Conservation (phyloP, 2,329 filamentous ascomycete species). For the Cercospora janseana region DNA sequence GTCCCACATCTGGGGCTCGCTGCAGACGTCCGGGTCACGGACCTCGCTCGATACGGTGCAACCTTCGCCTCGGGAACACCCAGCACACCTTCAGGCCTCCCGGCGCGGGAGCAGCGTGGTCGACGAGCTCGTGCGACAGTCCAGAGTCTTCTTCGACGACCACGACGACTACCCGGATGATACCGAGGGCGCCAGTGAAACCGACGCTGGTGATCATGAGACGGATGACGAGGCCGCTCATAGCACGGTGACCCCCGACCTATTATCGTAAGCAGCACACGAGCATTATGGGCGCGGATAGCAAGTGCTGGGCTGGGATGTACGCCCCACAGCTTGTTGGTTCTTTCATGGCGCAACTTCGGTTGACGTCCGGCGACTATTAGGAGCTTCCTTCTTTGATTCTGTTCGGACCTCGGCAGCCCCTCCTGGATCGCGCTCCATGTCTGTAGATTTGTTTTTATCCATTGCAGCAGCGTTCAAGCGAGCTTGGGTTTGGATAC, state of each 20-base stretch:
- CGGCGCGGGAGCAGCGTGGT: conserved; percentile 39
- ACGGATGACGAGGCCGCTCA: conserved; percentile 11
- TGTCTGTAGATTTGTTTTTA: no score
- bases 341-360: no score
- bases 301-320: conserved; percentile 3
- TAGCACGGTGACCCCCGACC: neutral
- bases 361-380: neutral
- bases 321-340: conserved; percentile 1
- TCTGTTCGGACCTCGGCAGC: neutral
- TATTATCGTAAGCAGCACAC: neutral
- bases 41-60: conserved; percentile 28
- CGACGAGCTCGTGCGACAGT: conserved; percentile 47
- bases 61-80: conserved; percentile 17
- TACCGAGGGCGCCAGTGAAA: conserved; percentile 16
- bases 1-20: conserved; percentile 31
- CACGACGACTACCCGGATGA: conserved; percentile 42
- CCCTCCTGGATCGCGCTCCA: no score
- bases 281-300: neutral
- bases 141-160: conserved; percentile 49
- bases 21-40: conserved; percentile 22
- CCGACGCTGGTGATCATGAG: conserved; percentile 13
- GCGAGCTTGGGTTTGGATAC: no score
- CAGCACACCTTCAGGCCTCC: conserved; percentile 15
- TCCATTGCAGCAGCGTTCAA: no score
- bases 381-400: neutral